phyloP scores from a whole-genome alignment of 176 grass and related monocot genomes.

The Cenchrus purpureus region DNA sequence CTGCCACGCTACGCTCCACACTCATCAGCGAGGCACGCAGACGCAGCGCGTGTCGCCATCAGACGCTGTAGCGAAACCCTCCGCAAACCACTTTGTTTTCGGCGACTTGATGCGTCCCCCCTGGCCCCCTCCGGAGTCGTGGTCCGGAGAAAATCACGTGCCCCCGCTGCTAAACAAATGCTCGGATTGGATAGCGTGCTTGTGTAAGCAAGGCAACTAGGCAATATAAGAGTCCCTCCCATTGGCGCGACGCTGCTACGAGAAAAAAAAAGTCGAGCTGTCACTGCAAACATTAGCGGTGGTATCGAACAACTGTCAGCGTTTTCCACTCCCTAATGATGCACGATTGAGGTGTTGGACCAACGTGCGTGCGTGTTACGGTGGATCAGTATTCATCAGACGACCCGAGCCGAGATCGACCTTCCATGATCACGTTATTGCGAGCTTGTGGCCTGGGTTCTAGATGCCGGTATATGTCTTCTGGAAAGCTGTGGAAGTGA shows the following conservation, averaged over 20 bases:
- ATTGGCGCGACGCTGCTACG: background rate
- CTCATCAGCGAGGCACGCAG: background rate
- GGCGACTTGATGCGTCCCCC: constrained; percentile 15
- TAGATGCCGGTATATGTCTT: background rate
- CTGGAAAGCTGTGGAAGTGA: background rate
- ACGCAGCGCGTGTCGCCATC: background rate
- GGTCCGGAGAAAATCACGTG: constrained; percentile 36
- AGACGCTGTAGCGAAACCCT: background rate
- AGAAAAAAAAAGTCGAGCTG: background rate
- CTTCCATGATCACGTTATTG: background rate
- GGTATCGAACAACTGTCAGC: background rate
- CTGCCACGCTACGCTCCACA: background rate
- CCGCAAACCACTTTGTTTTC: background rate
- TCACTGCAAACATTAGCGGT: background rate
- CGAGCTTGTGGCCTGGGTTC: background rate
- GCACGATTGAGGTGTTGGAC: too few species aligned
- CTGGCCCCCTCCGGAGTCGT: background rate
- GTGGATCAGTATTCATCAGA: background rate
- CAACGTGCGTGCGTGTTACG: background rate
- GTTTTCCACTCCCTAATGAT: background rate
- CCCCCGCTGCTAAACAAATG: background rate
- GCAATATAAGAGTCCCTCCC: background rate
- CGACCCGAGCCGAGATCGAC: too few species aligned
- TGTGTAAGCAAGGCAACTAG: background rate
- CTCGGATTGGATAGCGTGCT: background rate